These are phyloP conservation scores for Candida yuanshanica DNA, from an alignment of 805 yeast species.

Conservation along the genomic window DNA sequence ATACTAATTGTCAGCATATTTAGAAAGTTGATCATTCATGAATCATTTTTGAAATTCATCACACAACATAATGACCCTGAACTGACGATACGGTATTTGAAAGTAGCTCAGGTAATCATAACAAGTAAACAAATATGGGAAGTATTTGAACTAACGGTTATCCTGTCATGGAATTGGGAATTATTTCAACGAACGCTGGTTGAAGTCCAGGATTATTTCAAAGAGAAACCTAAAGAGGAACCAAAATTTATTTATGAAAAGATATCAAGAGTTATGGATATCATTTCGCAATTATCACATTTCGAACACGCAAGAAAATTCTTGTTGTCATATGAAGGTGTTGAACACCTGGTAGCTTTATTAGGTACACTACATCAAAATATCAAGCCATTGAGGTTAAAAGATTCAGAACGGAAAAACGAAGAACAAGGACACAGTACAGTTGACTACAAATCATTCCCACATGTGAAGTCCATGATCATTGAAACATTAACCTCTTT, in stretches of 20 bases:
- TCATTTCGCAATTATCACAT: constrained; percentile 27
- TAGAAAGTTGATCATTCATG: constrained; percentile 26
- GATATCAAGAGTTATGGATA: constrained; percentile 27
- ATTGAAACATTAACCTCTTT: constrained; percentile 63
- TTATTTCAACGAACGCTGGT: constrained; percentile 22
- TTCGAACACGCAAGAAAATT: constrained; percentile 32
- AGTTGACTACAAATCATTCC: constrained; percentile 39
- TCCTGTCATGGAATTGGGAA: constrained; percentile 34
- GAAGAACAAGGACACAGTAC: constrained; percentile 3
- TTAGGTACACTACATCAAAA: constrained; percentile 29
- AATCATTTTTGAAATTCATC: constrained; percentile 30
- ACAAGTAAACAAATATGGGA: constrained; percentile 34
- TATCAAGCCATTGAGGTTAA: constrained; percentile 25
- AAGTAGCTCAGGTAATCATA: constrained; percentile 26
- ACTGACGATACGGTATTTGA: constrained; percentile 19
- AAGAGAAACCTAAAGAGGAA: constrained; percentile 7
- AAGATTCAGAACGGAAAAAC: constrained; percentile 18
- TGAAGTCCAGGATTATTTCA: constrained; percentile 23
- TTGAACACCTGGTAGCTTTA: constrained; percentile 27
- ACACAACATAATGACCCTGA: constrained; percentile 9
- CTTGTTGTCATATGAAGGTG: constrained; percentile 30
- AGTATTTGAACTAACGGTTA: constrained; percentile 30
- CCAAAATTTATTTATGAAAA: constrained; percentile 25
- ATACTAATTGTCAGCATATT: constrained; percentile 24
- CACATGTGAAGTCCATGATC: constrained; percentile 58